Conservation (phyloP, 1,139 yeast genomes). For the Arxiozyma bovina region DNA sequence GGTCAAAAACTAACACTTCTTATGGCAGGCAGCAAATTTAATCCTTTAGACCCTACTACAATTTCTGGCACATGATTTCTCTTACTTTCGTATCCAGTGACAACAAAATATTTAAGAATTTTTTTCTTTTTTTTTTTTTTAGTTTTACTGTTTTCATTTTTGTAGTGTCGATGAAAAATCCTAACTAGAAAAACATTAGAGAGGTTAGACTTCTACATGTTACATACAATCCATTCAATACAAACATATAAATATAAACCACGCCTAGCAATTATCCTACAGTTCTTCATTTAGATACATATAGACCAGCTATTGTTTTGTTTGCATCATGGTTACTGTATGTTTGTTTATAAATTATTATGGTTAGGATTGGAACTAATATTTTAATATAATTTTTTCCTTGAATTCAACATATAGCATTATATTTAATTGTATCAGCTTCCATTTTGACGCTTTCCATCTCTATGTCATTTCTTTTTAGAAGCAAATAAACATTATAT, state of each 20-base stretch:
- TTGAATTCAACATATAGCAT: neutral
- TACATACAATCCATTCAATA: neutral
- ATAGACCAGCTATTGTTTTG: neutral
- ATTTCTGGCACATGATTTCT: too few species aligned
- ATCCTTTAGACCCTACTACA: too few species aligned
- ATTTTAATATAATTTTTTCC: too few species aligned
- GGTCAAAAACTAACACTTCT: too few species aligned
- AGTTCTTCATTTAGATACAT: too few species aligned
- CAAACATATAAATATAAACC: neutral
- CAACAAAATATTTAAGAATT: neutral
- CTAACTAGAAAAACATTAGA: neutral
- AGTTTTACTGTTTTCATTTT: neutral
- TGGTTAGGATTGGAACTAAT: neutral
- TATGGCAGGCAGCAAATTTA: too few species aligned
- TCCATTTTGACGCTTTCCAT: too few species aligned
- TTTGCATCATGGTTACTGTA: slow-evolving; percentile 14
- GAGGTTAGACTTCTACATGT: too few species aligned
- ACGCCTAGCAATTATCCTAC: neutral
- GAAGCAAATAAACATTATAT: neutral
- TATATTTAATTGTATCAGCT: neutral
- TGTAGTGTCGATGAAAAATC: neutral
- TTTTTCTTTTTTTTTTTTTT: too few species aligned
- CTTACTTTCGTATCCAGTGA: neutral
- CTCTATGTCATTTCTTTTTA: neutral
- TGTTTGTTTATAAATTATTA: slow-evolving; percentile 2